Evolutionary conservation across 768 basidiomycete genomes (phyloP).

Genomic region (Rhizopogon salebrosus): DNA sequence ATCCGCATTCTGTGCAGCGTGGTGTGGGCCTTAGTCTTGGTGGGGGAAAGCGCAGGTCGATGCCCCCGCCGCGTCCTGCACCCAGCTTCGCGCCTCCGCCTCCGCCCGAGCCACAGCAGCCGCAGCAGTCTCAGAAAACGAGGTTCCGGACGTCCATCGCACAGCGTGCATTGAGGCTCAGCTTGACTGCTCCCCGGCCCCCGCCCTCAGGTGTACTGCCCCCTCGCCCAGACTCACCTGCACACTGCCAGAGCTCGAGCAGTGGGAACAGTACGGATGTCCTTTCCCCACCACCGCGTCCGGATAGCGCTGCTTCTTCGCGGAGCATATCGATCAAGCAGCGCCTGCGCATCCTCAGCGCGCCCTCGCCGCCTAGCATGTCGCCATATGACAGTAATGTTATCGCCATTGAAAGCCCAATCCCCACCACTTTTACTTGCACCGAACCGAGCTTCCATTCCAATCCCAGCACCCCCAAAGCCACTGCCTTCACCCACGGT

Average conservation of each 20-base stretch:
- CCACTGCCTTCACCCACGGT: no score
- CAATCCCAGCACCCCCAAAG: no score
- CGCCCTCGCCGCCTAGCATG: conserved; percentile 37
- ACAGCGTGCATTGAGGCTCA: conserved; percentile 53
- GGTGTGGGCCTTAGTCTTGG: not conserved
- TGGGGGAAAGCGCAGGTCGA: conserved; percentile 42
- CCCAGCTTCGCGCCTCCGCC: conserved; percentile 68
- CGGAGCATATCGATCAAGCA: conserved; percentile 46
- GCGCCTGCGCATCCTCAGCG: conserved; percentile 64
- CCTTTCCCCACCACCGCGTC: conserved; percentile 41
- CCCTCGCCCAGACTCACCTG: conserved; percentile 59
- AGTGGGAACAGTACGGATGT: conserved; percentile 26
- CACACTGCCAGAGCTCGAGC: conserved; percentile 29
- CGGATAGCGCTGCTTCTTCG: conserved; percentile 13
- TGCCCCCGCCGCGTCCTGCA: conserved; percentile 72
- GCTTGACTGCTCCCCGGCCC: conserved; percentile 57
- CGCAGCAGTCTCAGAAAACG: conserved; percentile 12
- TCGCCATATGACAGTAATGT: not conserved
- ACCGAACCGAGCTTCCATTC: no score
- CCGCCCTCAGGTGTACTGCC: conserved; percentile 58
- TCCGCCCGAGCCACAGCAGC: conserved; percentile 40
- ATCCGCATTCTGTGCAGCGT: not conserved
- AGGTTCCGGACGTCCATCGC: conserved; percentile 52
- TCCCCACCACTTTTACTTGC: not conserved
- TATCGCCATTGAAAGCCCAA: conserved; percentile 8